Evolutionary conservation across 1,284 basidiomycete species (phyloP), one percentile per base, ranked within the genome.

Genomic region (Fomitopsis pinicola): DNA sequence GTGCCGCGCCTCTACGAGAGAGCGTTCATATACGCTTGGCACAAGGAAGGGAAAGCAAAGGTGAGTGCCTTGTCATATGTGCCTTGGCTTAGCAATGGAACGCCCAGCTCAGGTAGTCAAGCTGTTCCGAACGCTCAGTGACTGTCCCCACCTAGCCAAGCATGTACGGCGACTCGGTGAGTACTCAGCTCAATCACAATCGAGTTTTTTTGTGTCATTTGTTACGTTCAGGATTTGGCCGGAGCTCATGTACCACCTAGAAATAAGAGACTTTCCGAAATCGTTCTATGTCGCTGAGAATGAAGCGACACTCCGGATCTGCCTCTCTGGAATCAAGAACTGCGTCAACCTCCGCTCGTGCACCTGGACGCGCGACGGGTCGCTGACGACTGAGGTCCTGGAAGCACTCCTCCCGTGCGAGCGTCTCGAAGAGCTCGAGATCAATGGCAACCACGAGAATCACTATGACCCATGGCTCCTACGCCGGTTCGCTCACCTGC

Each of bases 301-400:
- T 19, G 72, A 76, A 10, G 69, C 76, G 0, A 66, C 82, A 22
- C 67, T 76, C 14, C 69, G 73, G 5, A 64, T 73, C 17, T 83
- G 87, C 55, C 58, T 80, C 2, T 67, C 63, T 45, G 88, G 82
- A 0, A 72, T 92, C 15, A 68, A 71, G 54, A 88, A 91, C 66
- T 89, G 88, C 66, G 66, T 74, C 38, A 84, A 84, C 63, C 78
- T 92, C 10, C 75, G 66, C 40, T 76, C 83, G 6, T 90, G 86
- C 68, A 83, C 82, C 9, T 92, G 89, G 89, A 91, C 89, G 6
- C 81, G 89, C 45, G 87, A 91, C 66, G 87, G 88, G 3, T 85
- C 89, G 2, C 74, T 92, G 30, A 84, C 77, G 44, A 81, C 83
- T 2, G 73, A 76, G 1, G 80, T 89, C 30, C 76, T 92, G 10